Conservation (phyloP, 2,329 filamentous ascomycete genomes). For the Exophiala xenobiotica region DNA sequence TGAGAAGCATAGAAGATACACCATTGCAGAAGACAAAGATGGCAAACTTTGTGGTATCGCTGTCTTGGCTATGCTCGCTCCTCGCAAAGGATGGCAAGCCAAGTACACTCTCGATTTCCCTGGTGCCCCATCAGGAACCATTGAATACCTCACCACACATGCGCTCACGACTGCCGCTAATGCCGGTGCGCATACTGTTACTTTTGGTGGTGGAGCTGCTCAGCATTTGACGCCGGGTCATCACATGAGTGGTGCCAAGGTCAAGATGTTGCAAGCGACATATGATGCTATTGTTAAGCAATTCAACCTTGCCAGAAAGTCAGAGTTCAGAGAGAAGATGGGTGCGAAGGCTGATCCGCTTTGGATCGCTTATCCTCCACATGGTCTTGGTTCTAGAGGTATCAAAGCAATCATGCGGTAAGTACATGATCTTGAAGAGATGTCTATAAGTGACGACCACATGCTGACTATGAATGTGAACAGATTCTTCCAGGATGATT, state of each 20-base stretch:
- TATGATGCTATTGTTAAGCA: slow-evolving; percentile 81
- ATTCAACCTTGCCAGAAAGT: slow-evolving; percentile 78
- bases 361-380: slow-evolving; percentile 86
- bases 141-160: slow-evolving; percentile 77
- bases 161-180: slow-evolving; percentile 63
- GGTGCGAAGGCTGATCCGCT: slow-evolving; percentile 79
- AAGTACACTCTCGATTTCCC: slow-evolving; percentile 97
- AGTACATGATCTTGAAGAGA: slow-evolving; percentile 1
- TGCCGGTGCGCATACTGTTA: slow-evolving; percentile 65
- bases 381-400: slow-evolving; percentile 78
- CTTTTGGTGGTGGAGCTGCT: slow-evolving; percentile 82
- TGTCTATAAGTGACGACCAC: too few relatives aligned
- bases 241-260: slow-evolving; percentile 75
- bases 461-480: too few relatives aligned
- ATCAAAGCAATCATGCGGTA: slow-evolving; percentile 65
- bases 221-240: slow-evolving; percentile 73
- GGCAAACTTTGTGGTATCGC: slow-evolving; percentile 74
- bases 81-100: slow-evolving; percentile 83
- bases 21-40: slow-evolving; percentile 71
- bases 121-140: slow-evolving; percentile 77
- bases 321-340: slow-evolving; percentile 87
- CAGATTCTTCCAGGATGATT: slow-evolving; percentile 28
- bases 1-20: slow-evolving; percentile 77
- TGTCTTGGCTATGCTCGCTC: slow-evolving; percentile 78
- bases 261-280: slow-evolving; percentile 76